A percentile compares a stretch with the other conserved stretches of the same genome.
These are phyloP conservation scores for Discostella stelligeroides DNA, from an alignment of 108 stramenopile genomes.

Conservation along the genomic window DNA sequence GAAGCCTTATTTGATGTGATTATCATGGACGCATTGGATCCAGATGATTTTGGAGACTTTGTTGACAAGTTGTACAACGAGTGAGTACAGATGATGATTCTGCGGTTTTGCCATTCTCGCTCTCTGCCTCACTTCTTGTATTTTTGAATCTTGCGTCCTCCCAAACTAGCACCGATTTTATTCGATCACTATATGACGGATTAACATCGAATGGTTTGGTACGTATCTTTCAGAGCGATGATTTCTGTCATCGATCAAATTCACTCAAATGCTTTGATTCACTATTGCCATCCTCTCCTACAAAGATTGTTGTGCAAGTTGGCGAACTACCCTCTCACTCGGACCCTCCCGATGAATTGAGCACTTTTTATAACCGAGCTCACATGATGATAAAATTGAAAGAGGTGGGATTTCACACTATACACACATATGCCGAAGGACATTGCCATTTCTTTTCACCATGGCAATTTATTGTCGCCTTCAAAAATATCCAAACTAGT, in stretches of 20 bases:
- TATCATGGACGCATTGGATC: slow-evolving; percentile 48
- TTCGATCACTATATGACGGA: slow-evolving; percentile 23
- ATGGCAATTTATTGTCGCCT: slow-evolving; percentile 36
- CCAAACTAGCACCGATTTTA: slow-evolving; percentile 2
- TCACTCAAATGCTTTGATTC: not conserved
- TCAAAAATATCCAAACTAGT: slow-evolving; percentile 23
- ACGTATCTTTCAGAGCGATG: not conserved
- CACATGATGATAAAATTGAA: slow-evolving; percentile 12
- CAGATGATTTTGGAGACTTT: slow-evolving; percentile 26
- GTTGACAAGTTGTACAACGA: slow-evolving; percentile 32
- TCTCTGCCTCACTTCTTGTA: too few species aligned
- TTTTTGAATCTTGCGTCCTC: too few species aligned
- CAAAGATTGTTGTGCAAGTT: not conserved
- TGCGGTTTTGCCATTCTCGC: too few species aligned
- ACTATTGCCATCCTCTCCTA: not conserved
- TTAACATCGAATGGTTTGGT: slow-evolving; percentile 34
- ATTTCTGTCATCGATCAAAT: not conserved
- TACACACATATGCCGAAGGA: slow-evolving; percentile 32
- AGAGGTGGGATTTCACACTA: slow-evolving; percentile 28
- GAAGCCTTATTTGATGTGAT: slow-evolving; percentile 33
- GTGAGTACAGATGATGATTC: too few species aligned
- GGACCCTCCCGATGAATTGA: not conserved
- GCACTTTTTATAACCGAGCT: not conserved
- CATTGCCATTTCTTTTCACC: slow-evolving; percentile 25
- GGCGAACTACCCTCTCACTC: not conserved